Base-by-base conservation (phyloP, 495 filamentous ascomycete genomes). In the Penicillium egyptiacum region DNA sequence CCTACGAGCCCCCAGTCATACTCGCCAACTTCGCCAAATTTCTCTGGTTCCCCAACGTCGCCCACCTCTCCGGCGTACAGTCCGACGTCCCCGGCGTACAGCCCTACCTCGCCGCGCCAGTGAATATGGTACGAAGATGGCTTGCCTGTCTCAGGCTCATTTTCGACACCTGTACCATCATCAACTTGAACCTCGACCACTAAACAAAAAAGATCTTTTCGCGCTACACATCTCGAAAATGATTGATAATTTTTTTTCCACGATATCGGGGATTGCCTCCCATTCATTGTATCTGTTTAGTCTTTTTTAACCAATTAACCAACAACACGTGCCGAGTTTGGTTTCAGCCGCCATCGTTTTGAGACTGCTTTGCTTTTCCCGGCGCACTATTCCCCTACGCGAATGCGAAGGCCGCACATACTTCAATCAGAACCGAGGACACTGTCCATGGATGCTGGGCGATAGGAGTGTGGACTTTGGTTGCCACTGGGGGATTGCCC, bases 11-110 rank as follows among this genome's bases (percentile, higher is more conserved):
- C 86, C 5, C 81, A 84, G 62, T 83, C 81, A 8, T 91, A 92
- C 67, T 90, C 87, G 41, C 89, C 89, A 8, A 91, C 88, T 37
- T 90, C 87, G 59, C 89, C 89, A 25, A 79, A 81, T 40, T 85
- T 89, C 72, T 76, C 80, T 71, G 79, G 79, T 60, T 85, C 84
- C 22, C 82, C 84, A 60, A 80, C 77, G 44, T 81, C 76, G 28
- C 76, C 77, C 25, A 78, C 76, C 10, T 80, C 80, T 53, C 82
- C 82, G 53, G 78, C 79, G 42, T 85, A 82, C 69, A 83, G 81
- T 56, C 83, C 83, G 31, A 81, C 77, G 57, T 80, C 78, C 25
- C 79, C 79, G 50, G 71, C 74, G 52, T 79, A 73, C 53, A 78
- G 75, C 51, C 74, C 75, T 59, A 70, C 75, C 74, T 82, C 75